Base-by-base conservation (phyloP, 2,329 filamentous ascomycete species). In the Trichoderma sp. region DNA sequence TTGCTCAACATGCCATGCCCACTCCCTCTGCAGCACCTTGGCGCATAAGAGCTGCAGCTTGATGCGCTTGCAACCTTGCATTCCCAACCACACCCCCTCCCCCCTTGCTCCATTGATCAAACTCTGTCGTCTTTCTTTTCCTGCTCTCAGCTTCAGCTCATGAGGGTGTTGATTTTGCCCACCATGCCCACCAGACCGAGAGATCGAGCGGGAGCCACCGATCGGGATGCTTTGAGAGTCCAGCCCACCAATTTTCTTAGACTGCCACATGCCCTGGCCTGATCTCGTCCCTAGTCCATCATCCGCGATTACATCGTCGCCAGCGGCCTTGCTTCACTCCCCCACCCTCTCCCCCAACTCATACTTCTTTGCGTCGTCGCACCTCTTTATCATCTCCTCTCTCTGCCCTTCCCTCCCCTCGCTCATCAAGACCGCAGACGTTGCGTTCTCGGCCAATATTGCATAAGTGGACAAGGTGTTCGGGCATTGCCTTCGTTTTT, bases 121-220 rank as follows among this genome's bases (percentile, higher is more conserved):
- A 62, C 68, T 64, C 61, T 70, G 50, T 47, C 39, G 50, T 36
- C 50, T 57, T 20, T 65, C 43, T 43, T 36, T 30, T 62, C 55
- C 17, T 50, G 50, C 8, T 61, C 66, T 68, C 66, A 68, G 62
- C 36, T 65, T 20, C 34, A 17, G 15, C 43, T 57, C 17, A 53
- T 34, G 34, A 57, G 64, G 47, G 63, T 50, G 50, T 64, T 53
- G 63, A 64, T 53, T 68, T 61, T 68, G 28, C 26, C 66, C 66
- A 50, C 66, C 13, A 61, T 34, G 53, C 57, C 15, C 53, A 26
- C 64, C 43, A 71, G 71, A 68, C 74, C 70, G 69, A 73, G 63
- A 73, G 72, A 74, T 71, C 71, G 72, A 72, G 70, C 66, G 65
- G 73, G 71, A 73, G 61, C 68, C 72, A 73, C 57, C 72, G 71